Evolutionary conservation across 352 stramenopile species (phyloP).

Genomic region (Pythium rishiriense): DNA sequence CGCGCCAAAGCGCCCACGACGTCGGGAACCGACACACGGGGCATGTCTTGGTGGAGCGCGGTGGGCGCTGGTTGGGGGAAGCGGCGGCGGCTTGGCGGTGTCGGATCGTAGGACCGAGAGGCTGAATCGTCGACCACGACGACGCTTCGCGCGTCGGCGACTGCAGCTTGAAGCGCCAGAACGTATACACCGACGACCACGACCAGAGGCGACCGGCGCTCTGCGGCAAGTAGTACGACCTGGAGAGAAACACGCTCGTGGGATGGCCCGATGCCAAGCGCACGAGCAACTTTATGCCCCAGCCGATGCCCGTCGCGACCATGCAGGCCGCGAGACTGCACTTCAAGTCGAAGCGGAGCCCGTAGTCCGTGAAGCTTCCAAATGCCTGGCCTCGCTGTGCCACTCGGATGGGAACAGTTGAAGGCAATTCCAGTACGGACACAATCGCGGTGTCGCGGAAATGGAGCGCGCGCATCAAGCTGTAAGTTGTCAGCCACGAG

Average conservation of each 20-base stretch:
- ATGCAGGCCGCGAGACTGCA: not conserved
- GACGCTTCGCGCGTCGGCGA: not conserved
- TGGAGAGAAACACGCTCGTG: slow-evolving; percentile 5
- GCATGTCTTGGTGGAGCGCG: too few relatives aligned
- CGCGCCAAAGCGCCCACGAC: not conserved
- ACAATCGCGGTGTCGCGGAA: slow-evolving; percentile 22
- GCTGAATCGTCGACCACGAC: not conserved
- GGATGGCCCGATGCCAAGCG: not conserved
- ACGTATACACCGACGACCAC: not conserved
- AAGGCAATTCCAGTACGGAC: not conserved
- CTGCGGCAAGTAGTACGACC: slow-evolving; percentile 17
- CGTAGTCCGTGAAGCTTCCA: slow-evolving; percentile 6
- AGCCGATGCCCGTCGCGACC: not conserved
- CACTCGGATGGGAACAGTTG: not conserved
- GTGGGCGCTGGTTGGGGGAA: not conserved
- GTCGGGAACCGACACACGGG: not conserved
- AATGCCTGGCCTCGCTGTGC: not conserved
- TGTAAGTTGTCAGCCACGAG: slow-evolving; percentile 20
- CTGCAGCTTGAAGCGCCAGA: not conserved
- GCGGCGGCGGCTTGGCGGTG: not conserved
- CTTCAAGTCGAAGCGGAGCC: slow-evolving; percentile 11
- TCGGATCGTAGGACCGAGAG: not conserved
- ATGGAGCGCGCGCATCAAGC: slow-evolving; percentile 14
- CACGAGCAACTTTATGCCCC: not conserved
- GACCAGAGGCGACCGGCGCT: slow-evolving; percentile 3